A percentile compares a stretch with the other conserved stretches of the same genome.
phyloP scores from a whole-genome alignment of 2,329 filamentous ascomycete genomes.

The Diaporthe longicolla region DNA sequence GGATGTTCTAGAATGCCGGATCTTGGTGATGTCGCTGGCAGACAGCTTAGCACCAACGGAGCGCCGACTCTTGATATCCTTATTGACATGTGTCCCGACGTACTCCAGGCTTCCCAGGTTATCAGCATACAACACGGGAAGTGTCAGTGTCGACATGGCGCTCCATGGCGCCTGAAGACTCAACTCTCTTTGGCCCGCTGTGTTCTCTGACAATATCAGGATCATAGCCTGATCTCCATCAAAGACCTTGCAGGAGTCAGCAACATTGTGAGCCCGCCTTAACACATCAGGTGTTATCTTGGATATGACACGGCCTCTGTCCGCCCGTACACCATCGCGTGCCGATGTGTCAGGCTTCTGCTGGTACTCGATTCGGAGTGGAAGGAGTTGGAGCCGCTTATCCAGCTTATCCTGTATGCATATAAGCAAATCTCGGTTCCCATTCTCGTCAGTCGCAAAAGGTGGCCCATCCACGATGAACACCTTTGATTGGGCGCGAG shows the following conservation, averaged over 20 bases:
- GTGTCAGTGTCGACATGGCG: slow-evolving; percentile 74
- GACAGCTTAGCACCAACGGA: slow-evolving; percentile 62
- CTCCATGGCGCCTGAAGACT: slow-evolving; percentile 85
- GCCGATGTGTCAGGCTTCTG: slow-evolving; percentile 50
- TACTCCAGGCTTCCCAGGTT: slow-evolving; percentile 73
- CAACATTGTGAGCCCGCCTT: slow-evolving; percentile 75
- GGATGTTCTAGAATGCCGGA: slow-evolving; percentile 70
- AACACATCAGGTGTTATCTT: slow-evolving; percentile 64
- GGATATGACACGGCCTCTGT: slow-evolving; percentile 47
- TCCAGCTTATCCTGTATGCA: slow-evolving; percentile 80
- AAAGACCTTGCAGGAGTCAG: slow-evolving; percentile 79
- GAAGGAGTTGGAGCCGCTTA: slow-evolving; percentile 76
- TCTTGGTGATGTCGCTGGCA: slow-evolving; percentile 63
- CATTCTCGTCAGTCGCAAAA: slow-evolving; percentile 66
- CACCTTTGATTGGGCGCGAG: slow-evolving; percentile 70
- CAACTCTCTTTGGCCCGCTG: slow-evolving; percentile 74
- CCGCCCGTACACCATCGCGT: slow-evolving; percentile 45
- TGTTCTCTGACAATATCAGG: slow-evolving; percentile 76
- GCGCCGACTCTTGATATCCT: slow-evolving; percentile 64
- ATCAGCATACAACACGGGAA: slow-evolving; percentile 72
- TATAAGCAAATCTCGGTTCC: slow-evolving; percentile 71
- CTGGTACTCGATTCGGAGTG: slow-evolving; percentile 68
- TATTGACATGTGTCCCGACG: slow-evolving; percentile 64
- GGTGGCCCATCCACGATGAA: slow-evolving; percentile 76
- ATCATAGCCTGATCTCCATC: slow-evolving; percentile 79